Base-by-base conservation (phyloP, 2,329 filamentous ascomycete species). In the Fusarium falciforme region DNA sequence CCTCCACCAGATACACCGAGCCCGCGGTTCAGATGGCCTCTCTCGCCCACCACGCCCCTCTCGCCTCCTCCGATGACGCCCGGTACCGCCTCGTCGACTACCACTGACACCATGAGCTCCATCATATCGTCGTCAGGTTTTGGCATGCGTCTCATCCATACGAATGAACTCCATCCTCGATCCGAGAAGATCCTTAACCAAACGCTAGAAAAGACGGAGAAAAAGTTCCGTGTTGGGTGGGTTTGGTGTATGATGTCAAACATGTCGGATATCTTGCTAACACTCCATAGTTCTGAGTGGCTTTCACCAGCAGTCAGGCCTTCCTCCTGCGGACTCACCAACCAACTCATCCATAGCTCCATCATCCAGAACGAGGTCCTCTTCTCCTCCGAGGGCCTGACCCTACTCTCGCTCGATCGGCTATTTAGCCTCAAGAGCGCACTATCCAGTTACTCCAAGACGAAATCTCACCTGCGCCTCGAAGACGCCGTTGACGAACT, bases 381-480 rank as follows among this genome's bases (percentile, higher is more conserved):
- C 62, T 92, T 91, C 83, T 86, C 87, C 2, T 86, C 88, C 2
- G 87, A 89, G 29, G 89, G 89, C 20, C 84, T 93, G 12, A 90
- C 87, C 0, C 82, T 93, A 9, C 79, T 92, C 16, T 86, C 89
- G 0, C 85, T 92, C 12, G 91, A 93, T 79, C 86, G 89, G 59
- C 80, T 92, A 54, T 93, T 92, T 82, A 90, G 88, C 47, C 89
- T 93, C 82, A 92, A 92, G 79, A 85, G 85, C 55, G 89, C 89
- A 1, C 84, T 93, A 12, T 85, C 88, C 20, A 86, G 86, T 72
- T 92, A 92, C 79, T 85, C 88, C 6, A 84, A 84, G 66, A 86
- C 84, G 1, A 80, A 79, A 20, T 83, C 83, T 38, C 82, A 81
- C 12, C 78, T 83, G 35, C 84, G 87, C 12, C 84, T 92, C 10